Percentiles rank a stretch among this genome's conserved stretches.
phyloP scores from a whole-genome alignment of 768 basidiomycete genomes.

The Phylloporus sp. region DNA sequence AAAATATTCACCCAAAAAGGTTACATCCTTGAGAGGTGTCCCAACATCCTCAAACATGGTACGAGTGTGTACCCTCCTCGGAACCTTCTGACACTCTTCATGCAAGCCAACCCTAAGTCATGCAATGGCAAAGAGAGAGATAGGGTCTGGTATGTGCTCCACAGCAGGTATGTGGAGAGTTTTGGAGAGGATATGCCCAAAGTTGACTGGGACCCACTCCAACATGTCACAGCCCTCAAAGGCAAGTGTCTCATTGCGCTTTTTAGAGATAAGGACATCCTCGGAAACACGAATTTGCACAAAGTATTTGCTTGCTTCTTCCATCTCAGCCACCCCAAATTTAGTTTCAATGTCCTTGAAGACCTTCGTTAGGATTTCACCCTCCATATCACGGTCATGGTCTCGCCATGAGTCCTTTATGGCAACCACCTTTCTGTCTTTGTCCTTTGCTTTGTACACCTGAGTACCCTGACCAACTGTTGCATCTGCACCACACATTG shows the following conservation, averaged over 20 bases:
- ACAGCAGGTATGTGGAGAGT: too few species aligned
- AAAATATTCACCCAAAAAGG: too few species aligned
- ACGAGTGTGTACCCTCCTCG: neutral
- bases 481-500: neutral
- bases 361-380: neutral
- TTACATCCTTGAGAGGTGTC: too few species aligned
- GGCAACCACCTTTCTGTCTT: neutral
- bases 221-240: neutral
- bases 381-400: neutral
- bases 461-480: neutral
- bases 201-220: neutral
- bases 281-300: neutral
- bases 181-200: neutral
- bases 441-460: slow-evolving; percentile 5
- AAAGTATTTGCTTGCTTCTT: neutral
- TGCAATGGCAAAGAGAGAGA: too few species aligned
- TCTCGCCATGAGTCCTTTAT: slow-evolving; percentile 14
- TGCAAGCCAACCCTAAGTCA: neutral
- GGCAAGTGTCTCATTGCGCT: neutral
- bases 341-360: neutral
- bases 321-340: neutral
- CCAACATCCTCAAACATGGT: neutral
- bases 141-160: too few species aligned
- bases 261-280: neutral
- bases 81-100: neutral